Conservation (phyloP, 495 filamentous ascomycete species). For the Bacidia gigantensis region DNA sequence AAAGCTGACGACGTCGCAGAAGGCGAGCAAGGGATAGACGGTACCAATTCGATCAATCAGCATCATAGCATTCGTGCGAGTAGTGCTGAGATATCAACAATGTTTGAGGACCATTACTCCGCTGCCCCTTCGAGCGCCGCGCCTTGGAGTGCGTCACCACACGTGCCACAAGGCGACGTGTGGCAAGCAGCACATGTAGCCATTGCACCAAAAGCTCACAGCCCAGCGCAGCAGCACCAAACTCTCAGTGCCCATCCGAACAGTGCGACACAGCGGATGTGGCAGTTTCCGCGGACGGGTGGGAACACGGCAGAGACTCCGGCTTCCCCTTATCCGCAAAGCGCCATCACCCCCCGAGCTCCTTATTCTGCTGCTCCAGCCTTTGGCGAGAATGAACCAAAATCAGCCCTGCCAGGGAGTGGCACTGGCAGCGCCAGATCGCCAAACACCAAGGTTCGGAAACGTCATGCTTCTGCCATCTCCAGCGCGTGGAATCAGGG, state of each 20-base stretch:
- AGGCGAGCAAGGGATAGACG: constrained; percentile 30
- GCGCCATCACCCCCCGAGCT: constrained; percentile 56
- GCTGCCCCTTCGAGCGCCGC: constrained; percentile 45
- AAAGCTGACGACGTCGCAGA: constrained; percentile 65
- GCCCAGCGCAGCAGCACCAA: constrained; percentile 12
- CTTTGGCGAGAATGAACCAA: constrained; percentile 49
- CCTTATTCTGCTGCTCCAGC: constrained; percentile 35
- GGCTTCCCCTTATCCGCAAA: constrained; percentile 58
- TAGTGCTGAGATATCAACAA: constrained; percentile 40
- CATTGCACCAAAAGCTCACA: constrained; percentile 15
- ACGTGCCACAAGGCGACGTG: constrained; percentile 29
- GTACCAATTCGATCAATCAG: constrained; percentile 43
- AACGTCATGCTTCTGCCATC: constrained; percentile 83
- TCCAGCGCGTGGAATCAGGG: constrained; percentile 85
- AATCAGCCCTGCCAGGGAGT: constrained; percentile 51
- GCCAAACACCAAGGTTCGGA: constrained; percentile 36
- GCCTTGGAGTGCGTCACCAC: constrained; percentile 45
- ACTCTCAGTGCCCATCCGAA: constrained; percentile 12
- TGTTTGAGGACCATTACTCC: constrained; percentile 35
- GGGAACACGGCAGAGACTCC: constrained; percentile 37
- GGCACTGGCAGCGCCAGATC: constrained; percentile 23
- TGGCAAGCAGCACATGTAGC: constrained; percentile 37
- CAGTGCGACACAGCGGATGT: constrained; percentile 24
- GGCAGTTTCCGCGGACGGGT: constrained; percentile 21
- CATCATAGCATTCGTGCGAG: constrained; percentile 50